These are phyloP conservation scores for Nitzschia sp. DNA, from an alignment of 108 stramenopile species.

Conservation along the genomic window DNA sequence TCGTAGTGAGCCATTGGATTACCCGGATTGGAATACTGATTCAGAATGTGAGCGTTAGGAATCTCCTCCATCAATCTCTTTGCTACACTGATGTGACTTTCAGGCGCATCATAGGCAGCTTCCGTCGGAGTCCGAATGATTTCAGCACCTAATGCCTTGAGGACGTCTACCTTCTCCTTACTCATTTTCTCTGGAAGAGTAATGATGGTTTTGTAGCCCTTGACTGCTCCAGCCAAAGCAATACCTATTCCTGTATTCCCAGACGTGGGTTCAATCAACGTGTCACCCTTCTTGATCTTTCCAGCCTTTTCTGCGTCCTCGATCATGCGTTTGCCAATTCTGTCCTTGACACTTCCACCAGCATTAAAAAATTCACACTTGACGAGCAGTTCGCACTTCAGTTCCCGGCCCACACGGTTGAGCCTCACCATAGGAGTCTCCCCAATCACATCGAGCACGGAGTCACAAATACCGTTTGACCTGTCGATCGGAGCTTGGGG, in stretches of 20 bases:
- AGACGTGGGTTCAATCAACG: conserved; percentile 94
- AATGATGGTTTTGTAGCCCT: conserved; percentile 89
- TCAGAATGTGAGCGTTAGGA: conserved; percentile 88
- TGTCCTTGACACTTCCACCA: conserved; percentile 91
- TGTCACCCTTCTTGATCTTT: conserved; percentile 85
- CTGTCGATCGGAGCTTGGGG: background rate
- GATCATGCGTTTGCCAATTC: conserved; percentile 87
- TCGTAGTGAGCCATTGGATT: conserved; percentile 95
- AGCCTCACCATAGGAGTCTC: conserved; percentile 79
- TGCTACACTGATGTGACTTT: conserved; percentile 90
- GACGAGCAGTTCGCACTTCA: conserved; percentile 58
- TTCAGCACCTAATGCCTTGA: conserved; percentile 91
- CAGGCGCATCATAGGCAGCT: conserved; percentile 56
- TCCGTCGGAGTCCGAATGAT: conserved; percentile 93
- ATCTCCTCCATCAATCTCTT: conserved; percentile 81
- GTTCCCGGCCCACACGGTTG: conserved; percentile 50
- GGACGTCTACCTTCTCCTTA: conserved; percentile 92
- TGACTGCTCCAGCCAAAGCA: conserved; percentile 86
- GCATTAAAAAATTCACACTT: conserved; percentile 62
- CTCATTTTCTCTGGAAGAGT: conserved; percentile 93
- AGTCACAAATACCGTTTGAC: conserved; percentile 35
- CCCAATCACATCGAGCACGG: conserved; percentile 58
- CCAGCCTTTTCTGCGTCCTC: conserved; percentile 68
- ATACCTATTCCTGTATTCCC: conserved; percentile 97
- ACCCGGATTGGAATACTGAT: conserved; percentile 86